These are phyloP conservation scores for Deinandra increscens DNA, from an alignment of 129 eudicot genomes.

Conservation along the genomic window DNA sequence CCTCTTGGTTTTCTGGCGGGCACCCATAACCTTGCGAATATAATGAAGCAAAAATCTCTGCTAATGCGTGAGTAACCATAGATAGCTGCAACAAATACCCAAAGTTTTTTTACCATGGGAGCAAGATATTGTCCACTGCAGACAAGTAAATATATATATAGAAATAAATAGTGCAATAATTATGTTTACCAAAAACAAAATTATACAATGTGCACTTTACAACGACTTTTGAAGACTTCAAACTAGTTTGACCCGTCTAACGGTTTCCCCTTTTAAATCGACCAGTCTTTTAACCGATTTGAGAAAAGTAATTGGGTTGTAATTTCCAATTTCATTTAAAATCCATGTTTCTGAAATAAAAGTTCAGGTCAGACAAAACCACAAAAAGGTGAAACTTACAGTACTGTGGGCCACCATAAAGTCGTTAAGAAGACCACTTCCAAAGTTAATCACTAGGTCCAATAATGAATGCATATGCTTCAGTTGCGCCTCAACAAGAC, in stretches of 20 bases:
- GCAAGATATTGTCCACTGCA: not conserved
- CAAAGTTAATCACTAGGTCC: conserved; percentile 49
- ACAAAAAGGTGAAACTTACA: conserved; percentile 45
- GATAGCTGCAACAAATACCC: conserved; percentile 52
- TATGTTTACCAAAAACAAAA: not conserved
- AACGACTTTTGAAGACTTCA: not conserved
- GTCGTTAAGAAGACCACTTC: conserved; percentile 70
- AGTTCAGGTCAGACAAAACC: not conserved
- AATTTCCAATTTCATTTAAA: not conserved
- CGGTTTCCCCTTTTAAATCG: not conserved
- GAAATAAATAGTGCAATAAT: not conserved
- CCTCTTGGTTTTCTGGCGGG: conserved; percentile 47
- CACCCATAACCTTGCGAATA: conserved; percentile 75
- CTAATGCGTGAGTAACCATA: conserved; percentile 58
- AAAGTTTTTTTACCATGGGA: too few relatives aligned
- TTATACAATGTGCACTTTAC: not conserved
- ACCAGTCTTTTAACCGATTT: not conserved
- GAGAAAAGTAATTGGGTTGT: not conserved
- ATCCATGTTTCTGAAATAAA: not conserved
- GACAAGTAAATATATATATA: not conserved
- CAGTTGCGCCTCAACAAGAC: conserved; percentile 41
- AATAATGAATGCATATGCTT: conserved; percentile 50
- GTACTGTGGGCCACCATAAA: conserved; percentile 61
- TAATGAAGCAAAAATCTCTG: conserved; percentile 61
- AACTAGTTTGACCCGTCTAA: not conserved